Evolutionary conservation across 163 green algal species (phyloP).

Genomic region (Chlorella variabilis): DNA sequence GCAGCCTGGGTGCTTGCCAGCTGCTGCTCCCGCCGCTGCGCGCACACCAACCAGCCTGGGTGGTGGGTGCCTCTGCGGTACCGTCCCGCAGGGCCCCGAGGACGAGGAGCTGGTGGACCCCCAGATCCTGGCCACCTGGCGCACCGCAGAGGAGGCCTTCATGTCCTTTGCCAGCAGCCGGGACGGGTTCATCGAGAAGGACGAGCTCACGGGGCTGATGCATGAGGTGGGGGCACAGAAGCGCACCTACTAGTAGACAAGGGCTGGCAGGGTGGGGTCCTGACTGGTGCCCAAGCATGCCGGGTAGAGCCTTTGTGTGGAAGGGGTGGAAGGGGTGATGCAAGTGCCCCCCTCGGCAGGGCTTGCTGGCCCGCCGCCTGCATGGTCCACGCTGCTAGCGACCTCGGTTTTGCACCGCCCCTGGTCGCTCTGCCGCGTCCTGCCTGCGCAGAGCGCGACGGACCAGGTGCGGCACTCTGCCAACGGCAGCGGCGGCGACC

Average conservation of each 20-base stretch:
- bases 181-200: constrained; percentile 7
- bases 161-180: constrained; percentile 11
- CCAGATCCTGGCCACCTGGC: background rate
- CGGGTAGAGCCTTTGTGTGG: too few species aligned
- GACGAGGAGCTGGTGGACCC: constrained; percentile 6
- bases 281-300: too few species aligned
- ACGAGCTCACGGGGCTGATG: constrained; percentile 16
- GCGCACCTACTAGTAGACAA: too few species aligned
- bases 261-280: too few species aligned
- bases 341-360: too few species aligned
- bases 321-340: too few species aligned
- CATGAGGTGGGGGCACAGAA: constrained; percentile 1
- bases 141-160: constrained; percentile 12
- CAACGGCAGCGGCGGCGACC: constrained; percentile 13
- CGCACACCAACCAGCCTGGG: background rate
- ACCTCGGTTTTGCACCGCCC: too few species aligned
- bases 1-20: too few species aligned
- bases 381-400: too few species aligned
- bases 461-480: constrained; percentile 21
- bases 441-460: constrained; percentile 8
- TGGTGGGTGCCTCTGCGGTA: background rate
- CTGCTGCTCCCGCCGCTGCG: too few species aligned
- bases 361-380: too few species aligned
- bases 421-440: too few species aligned
- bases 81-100: constrained; percentile 26